Conservation (phyloP, 2,329 filamentous ascomycete genomes). For the Aspergillus brasiliensis region DNA sequence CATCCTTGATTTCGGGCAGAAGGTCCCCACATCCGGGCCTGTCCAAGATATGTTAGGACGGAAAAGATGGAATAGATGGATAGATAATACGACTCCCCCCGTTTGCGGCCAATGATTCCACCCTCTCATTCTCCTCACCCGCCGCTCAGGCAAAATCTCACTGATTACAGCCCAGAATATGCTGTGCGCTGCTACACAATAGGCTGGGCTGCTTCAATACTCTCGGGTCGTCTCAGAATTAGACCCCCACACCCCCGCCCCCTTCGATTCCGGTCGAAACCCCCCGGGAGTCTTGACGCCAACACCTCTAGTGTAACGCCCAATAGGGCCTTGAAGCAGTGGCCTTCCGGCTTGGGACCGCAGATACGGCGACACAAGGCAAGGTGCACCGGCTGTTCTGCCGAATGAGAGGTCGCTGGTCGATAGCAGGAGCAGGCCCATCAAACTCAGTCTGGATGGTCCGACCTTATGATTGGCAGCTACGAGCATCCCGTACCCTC, state of each 20-base stretch:
- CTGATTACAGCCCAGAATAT: neutral
- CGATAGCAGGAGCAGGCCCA: neutral
- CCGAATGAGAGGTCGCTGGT: slow-evolving; percentile 5
- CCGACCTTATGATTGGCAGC: slow-evolving; percentile 8
- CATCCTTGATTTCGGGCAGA: slow-evolving; percentile 16
- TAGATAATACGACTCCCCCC: slow-evolving; percentile 3
- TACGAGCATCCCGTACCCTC: neutral
- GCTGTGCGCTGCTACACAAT: slow-evolving; percentile 4
- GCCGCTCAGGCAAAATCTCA: slow-evolving; percentile 4
- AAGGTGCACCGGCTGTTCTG: slow-evolving; percentile 1
- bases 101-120: slow-evolving; percentile 14
- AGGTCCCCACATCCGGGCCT: slow-evolving; percentile 5
- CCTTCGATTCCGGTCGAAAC: too few species aligned
- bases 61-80: too few species aligned
- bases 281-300: slow-evolving; percentile 1
- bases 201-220: neutral
- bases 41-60: neutral
- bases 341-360: slow-evolving; percentile 19
- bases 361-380: slow-evolving; percentile 11
- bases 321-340: slow-evolving; percentile 20
- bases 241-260: neutral
- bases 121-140: neutral
- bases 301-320: slow-evolving; percentile 10
- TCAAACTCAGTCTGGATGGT: slow-evolving; percentile 10
- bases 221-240: neutral